A percentile compares a stretch with the other conserved stretches of the same genome.
These are phyloP conservation scores for Apophysomyces trapeziformis DNA, from an alignment of 371 early-diverging fungal species.

Conservation along the genomic window DNA sequence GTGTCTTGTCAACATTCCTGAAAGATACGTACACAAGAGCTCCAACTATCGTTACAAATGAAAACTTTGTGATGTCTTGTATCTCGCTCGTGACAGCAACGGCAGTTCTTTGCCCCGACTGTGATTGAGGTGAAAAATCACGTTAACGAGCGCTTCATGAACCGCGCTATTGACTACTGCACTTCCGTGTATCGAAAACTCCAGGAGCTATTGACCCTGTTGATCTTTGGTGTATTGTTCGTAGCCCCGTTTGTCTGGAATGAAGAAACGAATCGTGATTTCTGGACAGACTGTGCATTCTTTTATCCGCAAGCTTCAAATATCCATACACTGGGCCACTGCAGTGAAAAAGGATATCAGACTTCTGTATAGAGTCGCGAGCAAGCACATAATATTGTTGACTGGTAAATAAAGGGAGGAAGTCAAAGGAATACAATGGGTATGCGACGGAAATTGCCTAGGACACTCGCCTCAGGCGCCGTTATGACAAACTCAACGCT, in stretches of 20 bases:
- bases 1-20: neutral
- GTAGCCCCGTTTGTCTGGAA: neutral
- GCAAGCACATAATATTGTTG: no score
- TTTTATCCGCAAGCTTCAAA: neutral
- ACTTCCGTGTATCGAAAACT: neutral
- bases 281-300: neutral
- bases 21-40: conserved; percentile 13
- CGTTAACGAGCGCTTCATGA: conserved; percentile 20
- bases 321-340: neutral
- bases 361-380: no score
- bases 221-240: neutral
- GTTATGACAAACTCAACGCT: no score
- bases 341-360: neutral
- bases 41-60: conserved; percentile 9
- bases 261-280: neutral
- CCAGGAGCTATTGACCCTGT: neutral
- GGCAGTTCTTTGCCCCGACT: conserved; percentile 16
- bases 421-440: neutral
- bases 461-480: no score
- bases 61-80: conserved; percentile 13
- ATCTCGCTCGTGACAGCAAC: conserved; percentile 9
- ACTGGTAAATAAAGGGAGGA: neutral
- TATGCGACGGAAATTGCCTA: neutral
- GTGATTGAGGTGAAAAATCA: conserved; percentile 15
- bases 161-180: conserved; percentile 9